Base-by-base conservation (phyloP, 768 basidiomycete species). In the Tulasnella calospora region DNA sequence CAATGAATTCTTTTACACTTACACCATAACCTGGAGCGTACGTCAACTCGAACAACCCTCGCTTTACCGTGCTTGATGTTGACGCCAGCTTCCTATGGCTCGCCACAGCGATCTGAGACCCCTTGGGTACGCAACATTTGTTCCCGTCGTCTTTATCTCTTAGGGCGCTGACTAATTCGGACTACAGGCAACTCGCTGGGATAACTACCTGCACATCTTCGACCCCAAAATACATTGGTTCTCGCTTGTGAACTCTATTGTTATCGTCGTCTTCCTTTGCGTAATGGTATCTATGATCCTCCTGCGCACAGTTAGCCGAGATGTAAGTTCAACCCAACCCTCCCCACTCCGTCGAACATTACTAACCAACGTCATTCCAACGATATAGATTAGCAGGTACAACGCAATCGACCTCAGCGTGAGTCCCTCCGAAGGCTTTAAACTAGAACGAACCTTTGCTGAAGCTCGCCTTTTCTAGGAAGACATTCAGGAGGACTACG, bases 191-290 rank as follows among this genome's bases (percentile, higher is more conserved):
- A 94, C 96, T 4, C 88, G 97, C 73, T 99, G 97, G 96, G 97
- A 99, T 83, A 92, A 92, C 82, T 99, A 99, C 83, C 89, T 98
- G 27, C 94, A 95, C 81, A 92, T 97, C 74, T 94, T 95, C 81
- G 95, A 96, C 82, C 95, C 94, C 69, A 90, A 91, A 73, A 98
- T 99, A 78, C 97, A 99, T 84, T 97, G 96, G 94, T 96, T 98
- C 86, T 94, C 93, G 81, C 87, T 99, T 73, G 88, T 97, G 82
- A 98, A 98, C 84, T 96, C 96, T 1, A 85, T 97, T 33, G 90
- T 98, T 80, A 95, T 99, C 79, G 95, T 93, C 36, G 86, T 94
- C 36, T 95, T 99, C 87, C 90, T 98, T 12, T 95, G 94, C 81
- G 88, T 89, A 70, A 95, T 99, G 95, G 96, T 98, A 33, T 92